Percentiles rank a stretch among this genome's conserved stretches.
phyloP scores from a whole-genome alignment of 371 early-diverging fungal species.

The Mortierella sp. region DNA sequence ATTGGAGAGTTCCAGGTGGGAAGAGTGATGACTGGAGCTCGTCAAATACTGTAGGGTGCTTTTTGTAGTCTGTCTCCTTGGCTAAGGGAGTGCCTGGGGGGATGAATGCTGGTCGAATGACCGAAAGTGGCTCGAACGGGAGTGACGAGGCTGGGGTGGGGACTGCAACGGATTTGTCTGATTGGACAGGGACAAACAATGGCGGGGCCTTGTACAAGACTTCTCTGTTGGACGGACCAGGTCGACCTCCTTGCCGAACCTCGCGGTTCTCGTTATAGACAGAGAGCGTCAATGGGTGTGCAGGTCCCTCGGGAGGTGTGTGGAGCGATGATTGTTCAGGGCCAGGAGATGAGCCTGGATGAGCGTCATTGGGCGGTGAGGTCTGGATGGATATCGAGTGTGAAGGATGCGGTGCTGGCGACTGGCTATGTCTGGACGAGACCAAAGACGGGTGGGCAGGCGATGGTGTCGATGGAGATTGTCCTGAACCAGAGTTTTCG shows the following conservation, averaged over 20 bases:
- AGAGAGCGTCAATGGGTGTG: no score
- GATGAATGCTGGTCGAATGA: not conserved
- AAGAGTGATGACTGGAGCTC: conserved; percentile 42
- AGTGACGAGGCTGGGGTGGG: conserved; percentile 2
- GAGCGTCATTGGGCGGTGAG: no score
- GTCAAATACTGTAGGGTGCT: conserved; percentile 16
- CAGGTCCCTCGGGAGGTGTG: no score
- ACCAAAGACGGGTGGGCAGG: no score
- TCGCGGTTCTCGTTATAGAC: no score
- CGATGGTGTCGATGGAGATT: not conserved
- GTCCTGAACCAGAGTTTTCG: not conserved
- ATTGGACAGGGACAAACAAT: conserved; percentile 3
- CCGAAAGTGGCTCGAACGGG: not conserved
- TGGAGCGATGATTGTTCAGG: no score
- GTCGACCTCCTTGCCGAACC: not conserved
- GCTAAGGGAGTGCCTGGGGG: conserved; percentile 5
- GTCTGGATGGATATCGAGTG: no score
- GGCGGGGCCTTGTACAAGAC: not conserved
- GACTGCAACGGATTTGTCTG: not conserved
- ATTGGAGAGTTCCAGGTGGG: conserved; percentile 37
- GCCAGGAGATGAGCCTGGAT: no score
- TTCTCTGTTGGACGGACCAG: not conserved
- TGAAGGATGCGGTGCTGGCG: no score
- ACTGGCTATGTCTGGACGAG: no score
- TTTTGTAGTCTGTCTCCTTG: conserved; percentile 7